A percentile compares a stretch with the other conserved stretches of the same genome.
Conservation (phyloP, 768 basidiomycete species). For the Basidioascus undulatus region DNA sequence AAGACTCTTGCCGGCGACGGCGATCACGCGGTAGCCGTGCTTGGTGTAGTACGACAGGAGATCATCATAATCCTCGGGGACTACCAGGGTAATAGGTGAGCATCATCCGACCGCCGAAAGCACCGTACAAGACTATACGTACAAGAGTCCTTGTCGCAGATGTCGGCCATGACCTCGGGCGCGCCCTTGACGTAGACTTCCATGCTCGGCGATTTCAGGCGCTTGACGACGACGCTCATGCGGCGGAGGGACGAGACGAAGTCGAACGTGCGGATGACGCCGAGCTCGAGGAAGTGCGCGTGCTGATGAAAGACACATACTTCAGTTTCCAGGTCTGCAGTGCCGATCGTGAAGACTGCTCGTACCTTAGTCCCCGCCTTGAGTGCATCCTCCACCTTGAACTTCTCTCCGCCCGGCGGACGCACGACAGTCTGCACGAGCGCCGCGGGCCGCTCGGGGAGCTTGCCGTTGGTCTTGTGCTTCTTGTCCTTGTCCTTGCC, state of each 20-base stretch:
- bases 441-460: conserved; percentile 40
- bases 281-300: conserved; percentile 87
- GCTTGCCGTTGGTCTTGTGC: conserved; percentile 4
- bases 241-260: conserved; percentile 78
- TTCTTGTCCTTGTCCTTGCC: background rate
- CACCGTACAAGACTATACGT: conserved; percentile 19
- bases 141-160: conserved; percentile 84
- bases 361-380: conserved; percentile 54
- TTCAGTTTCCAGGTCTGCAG: too few species aligned
- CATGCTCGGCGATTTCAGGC: conserved; percentile 81
- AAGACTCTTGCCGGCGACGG: conserved; percentile 86
- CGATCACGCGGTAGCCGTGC: conserved; percentile 91
- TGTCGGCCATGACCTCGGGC: conserved; percentile 88
- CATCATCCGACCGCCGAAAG: too few species aligned
- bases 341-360: background rate
- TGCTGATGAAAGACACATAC: conserved; percentile 28
- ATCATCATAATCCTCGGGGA: conserved; percentile 90
- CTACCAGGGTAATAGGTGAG: conserved; percentile 30
- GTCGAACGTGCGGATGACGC: conserved; percentile 86
- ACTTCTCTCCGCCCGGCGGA: conserved; percentile 77
- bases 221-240: conserved; percentile 95
- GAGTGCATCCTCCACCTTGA: conserved; percentile 78
- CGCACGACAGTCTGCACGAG: conserved; percentile 90
- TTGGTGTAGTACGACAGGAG: conserved; percentile 88
- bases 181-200: conserved; percentile 99